A percentile compares a stretch with the other conserved stretches of the same genome.
phyloP scores from a whole-genome alignment of 2,329 filamentous ascomycete species.

The Aureobasidium leucospermi region DNA sequence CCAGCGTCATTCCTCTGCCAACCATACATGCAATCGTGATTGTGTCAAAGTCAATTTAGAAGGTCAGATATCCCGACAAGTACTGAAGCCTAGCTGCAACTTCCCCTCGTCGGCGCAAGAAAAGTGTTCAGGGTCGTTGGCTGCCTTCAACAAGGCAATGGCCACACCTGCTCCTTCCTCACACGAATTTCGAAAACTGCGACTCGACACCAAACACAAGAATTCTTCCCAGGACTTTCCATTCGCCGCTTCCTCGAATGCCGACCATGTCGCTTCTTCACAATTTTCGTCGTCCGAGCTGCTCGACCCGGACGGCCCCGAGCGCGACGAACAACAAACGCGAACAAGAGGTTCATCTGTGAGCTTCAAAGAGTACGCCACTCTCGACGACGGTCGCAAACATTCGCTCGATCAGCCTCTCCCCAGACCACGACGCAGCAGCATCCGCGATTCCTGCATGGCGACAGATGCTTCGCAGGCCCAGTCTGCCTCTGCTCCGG shows the following conservation, averaged over 20 bases:
- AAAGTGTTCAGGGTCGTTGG: background rate
- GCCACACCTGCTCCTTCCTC: slow-evolving; percentile 4
- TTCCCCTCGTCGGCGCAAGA: background rate
- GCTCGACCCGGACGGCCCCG: background rate
- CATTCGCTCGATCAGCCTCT: slow-evolving; percentile 32
- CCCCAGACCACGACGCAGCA: slow-evolving; percentile 20
- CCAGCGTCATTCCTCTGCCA: background rate
- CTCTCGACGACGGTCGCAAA: slow-evolving; percentile 33
- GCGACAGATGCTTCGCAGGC: background rate
- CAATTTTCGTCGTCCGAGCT: slow-evolving; percentile 1
- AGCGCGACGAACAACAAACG: background rate
- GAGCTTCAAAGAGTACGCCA: slow-evolving; percentile 34
- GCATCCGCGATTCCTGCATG: slow-evolving; percentile 1
- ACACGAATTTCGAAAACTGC: slow-evolving; percentile 10
- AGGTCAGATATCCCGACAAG: background rate
- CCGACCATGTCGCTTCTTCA: slow-evolving; percentile 10
- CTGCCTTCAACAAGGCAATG: slow-evolving; percentile 2
- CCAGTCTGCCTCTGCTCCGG: slow-evolving; percentile 3
- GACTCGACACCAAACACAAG: slow-evolving; percentile 1
- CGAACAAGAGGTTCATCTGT: slow-evolving; percentile 31
- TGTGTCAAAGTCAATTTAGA: background rate
- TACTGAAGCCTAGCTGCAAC: background rate
- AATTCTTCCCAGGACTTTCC: slow-evolving; percentile 3
- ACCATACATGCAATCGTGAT: background rate
- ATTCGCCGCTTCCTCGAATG: background rate